Evolutionary conservation across 1,139 yeast species (phyloP).

Genomic region (Saccharomyces hybrid): DNA sequence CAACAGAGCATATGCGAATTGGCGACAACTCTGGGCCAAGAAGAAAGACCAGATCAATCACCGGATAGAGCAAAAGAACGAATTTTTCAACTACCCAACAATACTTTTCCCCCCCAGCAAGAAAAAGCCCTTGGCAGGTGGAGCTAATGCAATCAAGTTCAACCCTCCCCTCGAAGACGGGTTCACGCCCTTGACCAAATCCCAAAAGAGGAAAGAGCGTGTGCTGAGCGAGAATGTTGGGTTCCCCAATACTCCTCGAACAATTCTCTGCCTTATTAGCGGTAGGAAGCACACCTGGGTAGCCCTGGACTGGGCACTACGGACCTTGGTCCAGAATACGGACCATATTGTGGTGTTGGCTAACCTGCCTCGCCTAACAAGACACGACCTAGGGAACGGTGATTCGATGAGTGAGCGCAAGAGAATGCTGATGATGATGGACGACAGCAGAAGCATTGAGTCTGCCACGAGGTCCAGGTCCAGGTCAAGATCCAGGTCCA

Average conservation of each 20-base stretch:
- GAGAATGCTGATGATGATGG: constrained; percentile 1
- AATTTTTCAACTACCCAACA: constrained; percentile 18
- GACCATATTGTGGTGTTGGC: constrained; percentile 55
- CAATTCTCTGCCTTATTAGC: constrained; percentile 54
- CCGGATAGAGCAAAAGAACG: constrained; percentile 9
- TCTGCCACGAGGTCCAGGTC: constrained; percentile 10
- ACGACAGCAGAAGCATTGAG: constrained; percentile 1
- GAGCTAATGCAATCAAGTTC: neutral
- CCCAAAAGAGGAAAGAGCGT: constrained; percentile 18
- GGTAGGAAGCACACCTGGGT: constrained; percentile 78
- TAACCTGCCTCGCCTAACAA: constrained; percentile 32
- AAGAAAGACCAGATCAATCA: constrained; percentile 14
- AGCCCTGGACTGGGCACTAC: constrained; percentile 61
- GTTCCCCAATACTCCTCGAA: constrained; percentile 38
- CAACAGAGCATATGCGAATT: constrained; percentile 19
- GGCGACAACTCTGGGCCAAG: constrained; percentile 22
- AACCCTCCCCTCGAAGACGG: constrained; percentile 11
- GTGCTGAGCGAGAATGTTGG: constrained; percentile 20
- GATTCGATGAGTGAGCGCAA: neutral
- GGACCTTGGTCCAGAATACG: constrained; percentile 47
- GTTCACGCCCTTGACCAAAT: constrained; percentile 15
- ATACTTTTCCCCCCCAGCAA: constrained; percentile 14
- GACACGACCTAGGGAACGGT: neutral
- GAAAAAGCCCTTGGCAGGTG: neutral
- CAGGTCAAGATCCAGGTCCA: constrained; percentile 14